A percentile compares a stretch with the other conserved stretches of the same genome.
These are phyloP conservation scores for Xylaria grammica DNA, from an alignment of 495 filamentous ascomycete genomes.

Conservation along the genomic window DNA sequence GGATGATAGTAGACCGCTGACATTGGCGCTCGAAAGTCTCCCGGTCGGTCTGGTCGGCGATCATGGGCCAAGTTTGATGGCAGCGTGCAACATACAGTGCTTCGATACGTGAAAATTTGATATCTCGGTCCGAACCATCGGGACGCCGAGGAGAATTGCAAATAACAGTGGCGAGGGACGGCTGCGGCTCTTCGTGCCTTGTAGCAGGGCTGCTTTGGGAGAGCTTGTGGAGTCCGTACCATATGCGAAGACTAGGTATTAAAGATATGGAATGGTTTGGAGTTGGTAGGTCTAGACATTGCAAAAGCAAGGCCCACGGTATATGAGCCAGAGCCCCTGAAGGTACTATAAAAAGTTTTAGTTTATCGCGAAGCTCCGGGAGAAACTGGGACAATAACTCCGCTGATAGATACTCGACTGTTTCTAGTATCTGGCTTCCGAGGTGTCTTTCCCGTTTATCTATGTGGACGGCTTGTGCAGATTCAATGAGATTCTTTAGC, in stretches of 20 bases:
- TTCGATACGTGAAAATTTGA: constrained; percentile 11
- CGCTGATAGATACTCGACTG: background rate
- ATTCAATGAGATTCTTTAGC: constrained; percentile 8
- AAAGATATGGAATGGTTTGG: constrained; percentile 12
- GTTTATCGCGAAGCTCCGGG: constrained; percentile 14
- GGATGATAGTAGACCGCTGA: constrained; percentile 15
- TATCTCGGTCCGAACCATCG: constrained; percentile 14
- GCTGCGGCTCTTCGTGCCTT: background rate
- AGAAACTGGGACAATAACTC: background rate
- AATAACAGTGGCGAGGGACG: constrained; percentile 4
- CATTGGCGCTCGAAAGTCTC: constrained; percentile 1
- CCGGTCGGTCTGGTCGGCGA: constrained; percentile 9
- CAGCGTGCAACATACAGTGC: constrained; percentile 10
- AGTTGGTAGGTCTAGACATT: background rate
- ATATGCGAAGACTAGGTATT: constrained; percentile 21
- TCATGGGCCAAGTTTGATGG: constrained; percentile 14
- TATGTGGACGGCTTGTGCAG: background rate
- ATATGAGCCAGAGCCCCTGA: constrained; percentile 16
- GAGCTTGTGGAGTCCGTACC: constrained; percentile 17
- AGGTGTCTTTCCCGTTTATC: constrained; percentile 7
- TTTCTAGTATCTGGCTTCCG: constrained; percentile 3
- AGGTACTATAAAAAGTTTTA: constrained; percentile 6
- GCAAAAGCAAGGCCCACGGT: constrained; percentile 20
- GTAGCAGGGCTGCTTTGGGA: background rate
- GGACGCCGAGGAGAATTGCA: constrained; percentile 15